A percentile compares a stretch with the other conserved stretches of the same genome.
Conservation (phyloP, 2,329 filamentous ascomycete genomes). For the Pezicula radicicola region DNA sequence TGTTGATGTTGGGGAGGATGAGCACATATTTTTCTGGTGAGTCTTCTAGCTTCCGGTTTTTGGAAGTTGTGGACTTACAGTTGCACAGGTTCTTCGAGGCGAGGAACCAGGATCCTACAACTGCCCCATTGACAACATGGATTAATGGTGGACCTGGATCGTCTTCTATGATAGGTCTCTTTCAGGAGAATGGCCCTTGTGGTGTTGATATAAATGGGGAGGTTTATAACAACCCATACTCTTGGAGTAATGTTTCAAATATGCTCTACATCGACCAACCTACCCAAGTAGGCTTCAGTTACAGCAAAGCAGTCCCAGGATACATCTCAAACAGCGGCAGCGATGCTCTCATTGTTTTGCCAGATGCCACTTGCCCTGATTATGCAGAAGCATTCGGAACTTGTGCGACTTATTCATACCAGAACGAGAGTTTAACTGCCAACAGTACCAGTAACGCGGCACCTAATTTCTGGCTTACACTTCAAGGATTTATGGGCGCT, state of each 20-base stretch:
- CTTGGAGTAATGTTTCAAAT: constrained; percentile 58
- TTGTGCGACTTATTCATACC: constrained; percentile 55
- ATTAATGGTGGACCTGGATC: constrained; percentile 65
- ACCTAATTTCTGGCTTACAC: constrained; percentile 56
- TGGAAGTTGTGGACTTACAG: background rate
- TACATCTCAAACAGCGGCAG: constrained; percentile 8
- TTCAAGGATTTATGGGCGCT: constrained; percentile 61
- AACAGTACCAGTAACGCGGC: constrained; percentile 51
- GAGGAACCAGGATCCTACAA: constrained; percentile 42
- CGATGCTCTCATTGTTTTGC: constrained; percentile 37
- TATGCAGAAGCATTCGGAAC: constrained; percentile 36
- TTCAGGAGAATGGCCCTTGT: constrained; percentile 54
- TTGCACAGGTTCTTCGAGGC: constrained; percentile 41
- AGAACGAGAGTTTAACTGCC: constrained; percentile 46
- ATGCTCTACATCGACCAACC: constrained; percentile 54
- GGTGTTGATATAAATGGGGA: constrained; percentile 31
- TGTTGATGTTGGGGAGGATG: constrained; percentile 35
- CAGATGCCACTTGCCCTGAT: constrained; percentile 45
- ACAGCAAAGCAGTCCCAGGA: constrained; percentile 18
- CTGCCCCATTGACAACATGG: constrained; percentile 54
- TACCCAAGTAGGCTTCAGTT: constrained; percentile 62
- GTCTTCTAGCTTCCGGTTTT: constrained; percentile 5
- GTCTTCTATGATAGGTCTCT: constrained; percentile 62
- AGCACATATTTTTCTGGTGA: constrained; percentile 36
- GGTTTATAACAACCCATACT: constrained; percentile 45